Percentiles rank a stretch among this genome's conserved stretches.
Evolutionary conservation across 306 rosid species (phyloP).

Genomic region (Cicer chorassanicum): DNA sequence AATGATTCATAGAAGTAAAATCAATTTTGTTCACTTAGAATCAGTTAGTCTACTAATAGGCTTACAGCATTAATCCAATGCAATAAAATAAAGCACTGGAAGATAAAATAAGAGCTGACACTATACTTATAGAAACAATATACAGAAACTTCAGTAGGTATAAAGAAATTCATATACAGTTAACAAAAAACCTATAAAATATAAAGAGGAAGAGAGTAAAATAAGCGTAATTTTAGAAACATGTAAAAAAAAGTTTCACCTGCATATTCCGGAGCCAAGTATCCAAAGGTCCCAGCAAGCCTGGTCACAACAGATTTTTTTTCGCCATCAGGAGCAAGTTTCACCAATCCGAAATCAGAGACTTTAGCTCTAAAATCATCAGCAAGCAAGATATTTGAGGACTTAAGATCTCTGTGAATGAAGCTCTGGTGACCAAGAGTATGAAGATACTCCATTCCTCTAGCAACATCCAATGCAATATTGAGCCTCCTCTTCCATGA

Average conservation of each 20-base stretch:
- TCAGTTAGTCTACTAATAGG: slow-evolving; percentile 24
- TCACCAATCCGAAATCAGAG: slow-evolving; percentile 96
- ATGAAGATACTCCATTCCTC: slow-evolving; percentile 99
- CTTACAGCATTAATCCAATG: slow-evolving; percentile 29
- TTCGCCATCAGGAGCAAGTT: slow-evolving; percentile 93
- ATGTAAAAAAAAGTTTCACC: slow-evolving; percentile 54
- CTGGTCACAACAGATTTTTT: slow-evolving; percentile 77
- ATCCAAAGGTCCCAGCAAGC: slow-evolving; percentile 99
- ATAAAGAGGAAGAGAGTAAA: background rate
- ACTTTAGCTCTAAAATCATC: slow-evolving; percentile 91
- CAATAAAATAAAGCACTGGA: slow-evolving; percentile 31
- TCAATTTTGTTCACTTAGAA: background rate
- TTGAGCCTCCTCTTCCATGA: slow-evolving; percentile 96
- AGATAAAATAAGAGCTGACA: slow-evolving; percentile 13
- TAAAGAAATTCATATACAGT: slow-evolving; percentile 21
- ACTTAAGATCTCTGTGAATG: slow-evolving; percentile 98
- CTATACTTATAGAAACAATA: slow-evolving; percentile 18
- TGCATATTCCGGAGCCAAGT: slow-evolving; percentile 98
- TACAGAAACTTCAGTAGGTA: background rate
- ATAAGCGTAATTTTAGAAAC: slow-evolving; percentile 1
- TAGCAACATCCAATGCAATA: slow-evolving; percentile 94
- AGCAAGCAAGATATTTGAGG: slow-evolving; percentile 89
- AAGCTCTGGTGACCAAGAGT: slow-evolving; percentile 89
- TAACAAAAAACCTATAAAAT: slow-evolving; percentile 18
- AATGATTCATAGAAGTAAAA: slow-evolving; percentile 7